Percentiles rank a stretch among this genome's conserved stretches.
Conservation (phyloP, 2,329 filamentous ascomycete genomes). For the Hysterium pulicare region DNA sequence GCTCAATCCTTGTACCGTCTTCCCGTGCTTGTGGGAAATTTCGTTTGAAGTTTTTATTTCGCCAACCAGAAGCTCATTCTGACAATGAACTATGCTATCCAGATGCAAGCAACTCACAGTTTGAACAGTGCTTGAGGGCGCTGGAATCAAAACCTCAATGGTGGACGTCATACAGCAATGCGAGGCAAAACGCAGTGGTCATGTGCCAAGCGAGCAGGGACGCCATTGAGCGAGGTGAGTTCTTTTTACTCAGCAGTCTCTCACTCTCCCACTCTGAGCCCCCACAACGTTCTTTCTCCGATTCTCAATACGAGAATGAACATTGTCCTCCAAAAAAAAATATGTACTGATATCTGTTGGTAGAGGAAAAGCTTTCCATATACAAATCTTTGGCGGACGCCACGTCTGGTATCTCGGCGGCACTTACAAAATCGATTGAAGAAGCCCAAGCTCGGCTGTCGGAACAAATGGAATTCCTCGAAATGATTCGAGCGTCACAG, state of each 20-base stretch:
- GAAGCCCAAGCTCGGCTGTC: conserved; percentile 21
- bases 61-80: conserved; percentile 4
- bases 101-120: conserved; percentile 27
- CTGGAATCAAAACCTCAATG: conserved; percentile 55
- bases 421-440: conserved; percentile 18
- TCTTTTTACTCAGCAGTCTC: neutral
- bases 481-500: conserved; percentile 20
- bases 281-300: too few species aligned
- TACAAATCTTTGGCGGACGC: conserved; percentile 33
- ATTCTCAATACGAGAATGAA: too few species aligned
- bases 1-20: conserved; percentile 47
- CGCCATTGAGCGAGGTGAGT: conserved; percentile 53
- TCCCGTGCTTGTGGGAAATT: conserved; percentile 26
- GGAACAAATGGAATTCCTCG: conserved; percentile 21
- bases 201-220: conserved; percentile 61
- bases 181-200: conserved; percentile 57
- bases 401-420: conserved; percentile 19
- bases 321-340: too few species aligned
- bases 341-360: neutral
- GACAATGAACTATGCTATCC: conserved; percentile 33
- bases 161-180: conserved; percentile 65
- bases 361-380: conserved; percentile 23
- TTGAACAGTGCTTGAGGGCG: conserved; percentile 52
- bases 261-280: too few species aligned
- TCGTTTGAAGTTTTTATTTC: conserved; percentile 19